Conservation (phyloP, 192 early-diverging fungal genomes). For the Thamnidium elegans region DNA sequence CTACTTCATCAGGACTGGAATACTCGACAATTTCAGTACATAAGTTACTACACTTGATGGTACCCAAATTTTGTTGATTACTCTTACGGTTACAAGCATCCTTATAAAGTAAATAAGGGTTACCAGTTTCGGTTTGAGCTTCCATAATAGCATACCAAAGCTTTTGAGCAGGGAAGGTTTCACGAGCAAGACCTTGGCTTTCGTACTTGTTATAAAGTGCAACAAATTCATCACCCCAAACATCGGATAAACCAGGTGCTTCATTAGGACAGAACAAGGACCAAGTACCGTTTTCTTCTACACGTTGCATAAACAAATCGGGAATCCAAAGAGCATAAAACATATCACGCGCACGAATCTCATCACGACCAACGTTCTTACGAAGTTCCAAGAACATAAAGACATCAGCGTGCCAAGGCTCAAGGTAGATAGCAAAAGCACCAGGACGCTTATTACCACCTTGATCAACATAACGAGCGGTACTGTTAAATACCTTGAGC, state of each 20-base stretch:
- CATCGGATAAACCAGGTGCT: conserved; percentile 85
- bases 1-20: conserved; percentile 91
- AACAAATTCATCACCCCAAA: conserved; percentile 94
- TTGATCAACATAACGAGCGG: conserved; percentile 97
- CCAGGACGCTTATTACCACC: conserved; percentile 98
- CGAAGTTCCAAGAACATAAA: conserved; percentile 94
- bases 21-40: conserved; percentile 99
- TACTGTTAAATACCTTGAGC: conserved; percentile 98
- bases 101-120: conserved; percentile 98
- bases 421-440: conserved; percentile 98
- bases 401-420: conserved; percentile 98
- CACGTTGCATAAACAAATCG: conserved; percentile 97
- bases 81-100: conserved; percentile 99
- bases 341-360: conserved; percentile 92
- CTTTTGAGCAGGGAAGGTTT: conserved; percentile 94
- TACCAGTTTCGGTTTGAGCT: conserved; percentile 95
- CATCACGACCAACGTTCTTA: conserved; percentile 99
- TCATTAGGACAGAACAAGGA: conserved; percentile 93
- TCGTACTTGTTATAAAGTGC: conserved; percentile 83
- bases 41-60: conserved; percentile 97
- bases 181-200: conserved; percentile 74
- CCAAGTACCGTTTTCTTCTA: conserved; percentile 92
- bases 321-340: conserved; percentile 98
- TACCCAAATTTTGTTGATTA: conserved; percentile 98
- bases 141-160: conserved; percentile 96